Evolutionary conservation across 345 rosid species (phyloP).

Genomic region (Euclidium syriacum): DNA sequence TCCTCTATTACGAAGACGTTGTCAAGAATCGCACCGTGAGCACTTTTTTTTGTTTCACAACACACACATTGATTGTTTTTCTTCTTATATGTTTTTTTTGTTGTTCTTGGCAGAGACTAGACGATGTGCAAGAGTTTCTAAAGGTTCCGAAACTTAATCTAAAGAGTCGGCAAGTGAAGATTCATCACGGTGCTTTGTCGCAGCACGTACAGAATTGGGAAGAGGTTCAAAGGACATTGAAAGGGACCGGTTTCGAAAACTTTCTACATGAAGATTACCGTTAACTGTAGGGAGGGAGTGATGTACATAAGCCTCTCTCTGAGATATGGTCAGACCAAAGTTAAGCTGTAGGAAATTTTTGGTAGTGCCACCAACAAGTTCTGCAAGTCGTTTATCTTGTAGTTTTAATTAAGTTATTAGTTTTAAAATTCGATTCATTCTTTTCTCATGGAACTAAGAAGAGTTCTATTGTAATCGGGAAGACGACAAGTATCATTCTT

Average conservation of each 20-base stretch:
- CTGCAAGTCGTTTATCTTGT: slow-evolving; percentile 13
- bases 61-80: neutral
- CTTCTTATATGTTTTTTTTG: neutral
- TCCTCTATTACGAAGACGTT: slow-evolving; percentile 85
- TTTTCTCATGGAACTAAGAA: slow-evolving; percentile 17
- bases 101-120: slow-evolving; percentile 52
- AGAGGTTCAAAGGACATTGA: slow-evolving; percentile 56
- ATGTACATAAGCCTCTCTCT: slow-evolving; percentile 32
- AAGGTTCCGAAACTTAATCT: slow-evolving; percentile 67
- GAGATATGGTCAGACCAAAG: slow-evolving; percentile 15
- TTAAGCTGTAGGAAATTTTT: slow-evolving; percentile 33
- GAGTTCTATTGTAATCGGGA: slow-evolving; percentile 18
- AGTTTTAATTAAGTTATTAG: slow-evolving; percentile 14
- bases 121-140: slow-evolving; percentile 72
- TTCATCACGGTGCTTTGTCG: slow-evolving; percentile 76
- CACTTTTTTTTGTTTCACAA: neutral
- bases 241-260: slow-evolving; percentile 59
- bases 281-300: slow-evolving; percentile 24
- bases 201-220: slow-evolving; percentile 72
- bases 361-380: slow-evolving; percentile 26
- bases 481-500: too few species aligned
- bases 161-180: slow-evolving; percentile 88
- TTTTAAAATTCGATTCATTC: slow-evolving; percentile 26
- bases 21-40: slow-evolving; percentile 81
- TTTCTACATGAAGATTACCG: slow-evolving; percentile 49